phyloP scores from a whole-genome alignment of 306 rosid genomes.

The Pachyrhizus erosus region DNA sequence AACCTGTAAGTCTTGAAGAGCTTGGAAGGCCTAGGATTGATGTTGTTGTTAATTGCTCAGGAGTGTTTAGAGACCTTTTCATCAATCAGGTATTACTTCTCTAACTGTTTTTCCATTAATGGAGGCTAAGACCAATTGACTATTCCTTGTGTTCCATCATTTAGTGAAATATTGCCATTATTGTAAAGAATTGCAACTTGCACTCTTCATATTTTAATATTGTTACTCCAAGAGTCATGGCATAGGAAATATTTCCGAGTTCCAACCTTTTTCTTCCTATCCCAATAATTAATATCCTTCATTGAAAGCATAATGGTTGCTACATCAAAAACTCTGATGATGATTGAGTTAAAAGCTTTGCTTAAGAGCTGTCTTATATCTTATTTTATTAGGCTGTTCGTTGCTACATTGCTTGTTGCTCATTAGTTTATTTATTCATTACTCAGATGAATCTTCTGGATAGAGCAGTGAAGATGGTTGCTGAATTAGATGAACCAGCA shows the following conservation, averaged over 20 bases:
- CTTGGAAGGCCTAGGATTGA: conserved; percentile 99
- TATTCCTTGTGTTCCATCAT: background rate
- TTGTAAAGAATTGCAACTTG: conserved; percentile 5
- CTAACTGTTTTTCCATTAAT: background rate
- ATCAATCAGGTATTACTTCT: conserved; percentile 84
- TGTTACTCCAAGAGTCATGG: background rate
- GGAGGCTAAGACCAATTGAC: conserved; percentile 15
- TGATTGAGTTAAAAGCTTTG: background rate
- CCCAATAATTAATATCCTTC: background rate
- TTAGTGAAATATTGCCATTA: conserved; percentile 1
- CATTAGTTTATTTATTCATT: conserved; percentile 27
- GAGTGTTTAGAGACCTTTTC: conserved; percentile 98
- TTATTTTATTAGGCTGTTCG: background rate
- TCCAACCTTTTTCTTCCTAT: conserved; percentile 1
- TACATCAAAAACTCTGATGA: conserved; percentile 10
- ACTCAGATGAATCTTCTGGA: conserved; percentile 94
- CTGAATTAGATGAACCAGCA: conserved; percentile 89
- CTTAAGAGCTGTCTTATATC: background rate
- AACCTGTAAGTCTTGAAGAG: conserved; percentile 86
- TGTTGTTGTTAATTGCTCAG: conserved; percentile 97
- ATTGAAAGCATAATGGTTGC: background rate
- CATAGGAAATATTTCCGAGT: background rate
- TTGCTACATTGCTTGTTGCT: conserved; percentile 39
- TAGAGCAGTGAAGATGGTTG: conserved; percentile 98
- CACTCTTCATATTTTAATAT: background rate